These are phyloP conservation scores for Lepidium aucheri DNA, from an alignment of 345 rosid species.

Conservation along the genomic window DNA sequence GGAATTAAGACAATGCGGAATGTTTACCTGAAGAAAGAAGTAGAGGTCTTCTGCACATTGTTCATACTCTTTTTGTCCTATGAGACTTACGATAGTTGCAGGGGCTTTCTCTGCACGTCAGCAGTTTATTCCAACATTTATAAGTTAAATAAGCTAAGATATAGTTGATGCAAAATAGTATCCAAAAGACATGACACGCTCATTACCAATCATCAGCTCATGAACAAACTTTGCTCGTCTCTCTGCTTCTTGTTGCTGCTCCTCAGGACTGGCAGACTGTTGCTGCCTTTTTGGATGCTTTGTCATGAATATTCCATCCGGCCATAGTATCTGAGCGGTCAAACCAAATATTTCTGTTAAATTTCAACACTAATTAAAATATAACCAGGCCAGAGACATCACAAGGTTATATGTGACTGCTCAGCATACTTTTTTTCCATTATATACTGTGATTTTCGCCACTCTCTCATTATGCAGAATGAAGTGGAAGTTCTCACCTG, in stretches of 20 bases:
- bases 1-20: neutral
- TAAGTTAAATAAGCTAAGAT: neutral
- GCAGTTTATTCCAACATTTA: neutral
- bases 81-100: conserved; percentile 63
- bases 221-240: conserved; percentile 85
- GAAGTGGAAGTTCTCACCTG: conserved; percentile 41
- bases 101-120: conserved; percentile 74
- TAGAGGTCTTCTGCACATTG: conserved; percentile 88
- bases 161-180: neutral
- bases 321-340: conserved; percentile 82
- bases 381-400: neutral
- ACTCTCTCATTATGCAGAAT: neutral
- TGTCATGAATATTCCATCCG: conserved; percentile 93
- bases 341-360: neutral
- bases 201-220: conserved; percentile 83
- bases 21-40: conserved; percentile 84
- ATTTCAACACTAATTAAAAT: neutral
- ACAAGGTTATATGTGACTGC: neutral
- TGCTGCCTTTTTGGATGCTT: conserved; percentile 81
- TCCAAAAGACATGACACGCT: neutral
- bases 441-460: neutral
- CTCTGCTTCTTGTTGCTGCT: conserved; percentile 61
- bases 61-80: conserved; percentile 90
- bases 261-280: conserved; percentile 36
- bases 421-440: neutral